phyloP scores from a whole-genome alignment of 1,284 basidiomycete species.

The Heterobasidion irregulare region DNA sequence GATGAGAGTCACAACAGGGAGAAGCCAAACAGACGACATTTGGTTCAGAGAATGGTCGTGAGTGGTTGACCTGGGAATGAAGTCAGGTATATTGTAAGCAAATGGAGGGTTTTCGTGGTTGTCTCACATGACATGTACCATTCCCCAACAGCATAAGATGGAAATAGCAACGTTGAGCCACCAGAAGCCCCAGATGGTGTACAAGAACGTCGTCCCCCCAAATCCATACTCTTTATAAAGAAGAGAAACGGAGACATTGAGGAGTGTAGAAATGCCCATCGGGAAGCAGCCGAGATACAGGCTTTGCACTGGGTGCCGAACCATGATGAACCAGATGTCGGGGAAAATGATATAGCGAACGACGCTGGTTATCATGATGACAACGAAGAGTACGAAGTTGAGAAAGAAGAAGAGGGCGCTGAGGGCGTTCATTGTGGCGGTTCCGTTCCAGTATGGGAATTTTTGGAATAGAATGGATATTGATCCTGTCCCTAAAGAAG shows the following conservation, averaged over 20 bases:
- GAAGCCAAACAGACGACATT: constrained; percentile 59
- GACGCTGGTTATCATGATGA: constrained; percentile 39
- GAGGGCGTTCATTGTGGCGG: constrained; percentile 30
- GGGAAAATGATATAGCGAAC: constrained; percentile 51
- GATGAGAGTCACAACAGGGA: constrained; percentile 66
- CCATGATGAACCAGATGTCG: constrained; percentile 44
- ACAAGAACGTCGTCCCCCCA: constrained; percentile 49
- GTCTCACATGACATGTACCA: constrained; percentile 58
- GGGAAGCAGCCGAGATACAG: constrained; percentile 64
- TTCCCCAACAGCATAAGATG: constrained; percentile 50
- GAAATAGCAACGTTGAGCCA: constrained; percentile 62
- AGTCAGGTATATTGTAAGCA: neutral
- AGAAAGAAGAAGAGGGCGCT: constrained; percentile 53
- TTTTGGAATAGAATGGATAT: constrained; percentile 43
- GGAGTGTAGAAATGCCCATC: constrained; percentile 65
- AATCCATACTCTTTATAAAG: constrained; percentile 35
- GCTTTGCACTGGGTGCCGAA: constrained; percentile 55
- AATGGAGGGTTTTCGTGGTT: neutral
- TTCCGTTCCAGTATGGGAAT: constrained; percentile 43
- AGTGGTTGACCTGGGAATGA: constrained; percentile 42
- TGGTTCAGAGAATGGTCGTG: constrained; percentile 50
- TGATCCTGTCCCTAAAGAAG: constrained; percentile 40
- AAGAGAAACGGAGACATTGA: constrained; percentile 39
- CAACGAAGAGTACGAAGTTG: constrained; percentile 55
- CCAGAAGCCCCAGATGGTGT: constrained; percentile 63